Evolutionary conservation across 1,284 basidiomycete genomes (phyloP).

Genomic region (Stereum hirsutum): DNA sequence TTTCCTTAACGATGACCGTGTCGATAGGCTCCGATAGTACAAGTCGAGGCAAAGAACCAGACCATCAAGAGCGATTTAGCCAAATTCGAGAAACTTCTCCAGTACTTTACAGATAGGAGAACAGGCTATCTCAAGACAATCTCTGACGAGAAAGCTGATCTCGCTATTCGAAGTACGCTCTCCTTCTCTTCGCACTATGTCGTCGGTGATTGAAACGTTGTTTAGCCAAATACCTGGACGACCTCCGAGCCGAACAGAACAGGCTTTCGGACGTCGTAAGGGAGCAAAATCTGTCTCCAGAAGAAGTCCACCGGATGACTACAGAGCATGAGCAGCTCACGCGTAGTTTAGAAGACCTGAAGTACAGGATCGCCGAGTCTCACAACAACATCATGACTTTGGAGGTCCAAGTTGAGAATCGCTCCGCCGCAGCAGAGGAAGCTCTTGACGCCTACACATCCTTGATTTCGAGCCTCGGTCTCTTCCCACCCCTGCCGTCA

Average conservation of each 20-base stretch:
- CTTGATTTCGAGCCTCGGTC: constrained; percentile 61
- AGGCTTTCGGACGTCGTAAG: constrained; percentile 59
- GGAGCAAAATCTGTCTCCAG: constrained; percentile 75
- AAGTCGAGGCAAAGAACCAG: constrained; percentile 47
- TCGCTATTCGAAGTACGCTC: constrained; percentile 19
- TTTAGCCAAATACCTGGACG: constrained; percentile 48
- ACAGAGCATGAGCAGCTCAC: constrained; percentile 70
- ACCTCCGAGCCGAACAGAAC: constrained; percentile 53
- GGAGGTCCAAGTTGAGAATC: constrained; percentile 72
- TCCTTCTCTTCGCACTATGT: background rate
- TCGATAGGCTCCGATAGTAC: constrained; percentile 55
- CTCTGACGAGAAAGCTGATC: constrained; percentile 51
- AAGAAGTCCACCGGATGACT: constrained; percentile 83
- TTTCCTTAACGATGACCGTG: constrained; percentile 6
- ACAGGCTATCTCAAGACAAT: constrained; percentile 55
- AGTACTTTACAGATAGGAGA: constrained; percentile 54
- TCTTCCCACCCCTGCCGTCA: constrained; percentile 61
- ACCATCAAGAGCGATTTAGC: constrained; percentile 53
- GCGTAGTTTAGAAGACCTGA: constrained; percentile 66
- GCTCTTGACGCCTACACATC: constrained; percentile 68
- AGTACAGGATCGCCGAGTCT: constrained; percentile 63
- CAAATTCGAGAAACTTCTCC: constrained; percentile 61
- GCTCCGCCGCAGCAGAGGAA: constrained; percentile 71
- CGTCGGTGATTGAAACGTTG: constrained; percentile 1
- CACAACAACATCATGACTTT: constrained; percentile 62